These are phyloP conservation scores for Chlamydomonas sp. DNA, from an alignment of 139 green algal genomes.

Conservation along the genomic window DNA sequence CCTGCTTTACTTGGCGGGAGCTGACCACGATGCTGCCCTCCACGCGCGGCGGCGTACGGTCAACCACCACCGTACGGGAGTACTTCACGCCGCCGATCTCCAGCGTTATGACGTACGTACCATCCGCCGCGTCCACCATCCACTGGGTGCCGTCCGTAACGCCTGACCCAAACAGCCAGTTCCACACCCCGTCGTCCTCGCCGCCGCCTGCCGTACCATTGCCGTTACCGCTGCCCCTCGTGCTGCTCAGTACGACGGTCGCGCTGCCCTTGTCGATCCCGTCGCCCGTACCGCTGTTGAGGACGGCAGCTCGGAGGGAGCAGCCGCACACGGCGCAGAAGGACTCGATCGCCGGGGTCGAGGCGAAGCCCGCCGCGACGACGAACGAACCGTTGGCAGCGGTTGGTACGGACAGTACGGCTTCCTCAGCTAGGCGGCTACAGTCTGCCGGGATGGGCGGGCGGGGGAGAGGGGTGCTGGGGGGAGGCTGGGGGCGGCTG, in stretches of 20 bases:
- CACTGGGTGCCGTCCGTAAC: background rate
- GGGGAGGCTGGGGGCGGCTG: too few species aligned
- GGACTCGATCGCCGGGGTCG: background rate
- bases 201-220: background rate
- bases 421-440: background rate
- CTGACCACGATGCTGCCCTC: background rate
- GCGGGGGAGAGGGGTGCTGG: too few species aligned
- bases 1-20: background rate
- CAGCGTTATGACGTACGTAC: background rate
- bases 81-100: background rate
- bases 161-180: background rate
- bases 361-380: background rate
- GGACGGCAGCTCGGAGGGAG: background rate
- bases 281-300: too few species aligned
- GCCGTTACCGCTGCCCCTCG: background rate
- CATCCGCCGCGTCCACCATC: conserved; percentile 1
- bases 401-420: background rate
- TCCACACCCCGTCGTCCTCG: background rate
- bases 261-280: background rate
- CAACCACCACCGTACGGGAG: conserved; percentile 1
- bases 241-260: background rate
- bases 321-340: conserved; percentile 17
- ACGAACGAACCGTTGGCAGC: background rate
- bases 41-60: conserved; percentile 12
- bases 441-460: background rate